Evolutionary conservation across 1,284 basidiomycete species (phyloP).

Genomic region (Agroathelia rolfsii): DNA sequence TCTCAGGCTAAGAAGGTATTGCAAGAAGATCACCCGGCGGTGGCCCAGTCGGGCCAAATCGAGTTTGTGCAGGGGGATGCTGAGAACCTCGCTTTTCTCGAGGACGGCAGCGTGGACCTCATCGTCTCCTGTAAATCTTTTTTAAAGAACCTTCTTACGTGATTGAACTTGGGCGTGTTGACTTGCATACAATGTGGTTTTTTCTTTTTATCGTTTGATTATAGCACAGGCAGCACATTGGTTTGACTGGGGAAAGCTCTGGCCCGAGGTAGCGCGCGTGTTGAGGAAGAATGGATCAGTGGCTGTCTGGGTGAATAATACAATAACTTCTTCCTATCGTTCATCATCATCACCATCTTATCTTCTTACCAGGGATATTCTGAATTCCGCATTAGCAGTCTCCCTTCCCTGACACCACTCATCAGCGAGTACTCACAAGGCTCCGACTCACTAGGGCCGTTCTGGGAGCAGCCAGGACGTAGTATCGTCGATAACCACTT

Average conservation of each 20-base stretch:
- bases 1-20: conserved; percentile 41
- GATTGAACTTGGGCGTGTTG: not conserved
- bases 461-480: conserved; percentile 78
- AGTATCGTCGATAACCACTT: conserved; percentile 67
- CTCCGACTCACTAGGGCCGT: conserved; percentile 53
- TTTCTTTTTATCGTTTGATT: not conserved
- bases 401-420: conserved; percentile 46
- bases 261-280: conserved; percentile 59
- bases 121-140: conserved; percentile 55
- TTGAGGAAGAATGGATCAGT: conserved; percentile 61
- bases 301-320: conserved; percentile 64
- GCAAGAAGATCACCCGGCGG: conserved; percentile 12
- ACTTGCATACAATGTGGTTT: not conserved
- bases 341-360: conserved; percentile 3
- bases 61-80: conserved; percentile 42
- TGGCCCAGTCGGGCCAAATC: conserved; percentile 18
- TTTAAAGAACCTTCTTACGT: conserved; percentile 2
- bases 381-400: conserved; percentile 60
- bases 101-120: conserved; percentile 58
- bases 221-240: conserved; percentile 80
- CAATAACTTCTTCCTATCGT: no score
- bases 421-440: conserved; percentile 58
- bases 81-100: conserved; percentile 46
- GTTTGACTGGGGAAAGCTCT: conserved; percentile 71
- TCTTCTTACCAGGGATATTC: conserved; percentile 55